phyloP scores from a whole-genome alignment of 257 asterid species.

The Cordia subcordata region DNA sequence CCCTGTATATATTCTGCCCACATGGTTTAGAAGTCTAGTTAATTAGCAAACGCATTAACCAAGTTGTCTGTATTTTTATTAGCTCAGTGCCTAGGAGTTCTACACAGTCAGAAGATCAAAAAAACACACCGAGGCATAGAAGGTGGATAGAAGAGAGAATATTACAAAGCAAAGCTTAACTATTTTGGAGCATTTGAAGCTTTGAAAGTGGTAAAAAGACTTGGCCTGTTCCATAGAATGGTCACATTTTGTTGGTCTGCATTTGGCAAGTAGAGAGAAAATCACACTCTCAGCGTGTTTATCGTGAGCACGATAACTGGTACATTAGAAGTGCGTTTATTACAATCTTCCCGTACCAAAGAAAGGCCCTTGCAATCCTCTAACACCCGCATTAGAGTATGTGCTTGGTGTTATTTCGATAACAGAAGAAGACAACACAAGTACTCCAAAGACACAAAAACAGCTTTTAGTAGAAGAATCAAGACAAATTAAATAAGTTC shows the following conservation, averaged over 20 bases:
- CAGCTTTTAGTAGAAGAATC: slow-evolving; percentile 23
- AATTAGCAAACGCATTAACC: slow-evolving; percentile 25
- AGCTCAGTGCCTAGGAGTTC: slow-evolving; percentile 47
- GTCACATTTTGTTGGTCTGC: slow-evolving; percentile 27
- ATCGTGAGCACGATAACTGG: too few species aligned
- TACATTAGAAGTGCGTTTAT: too few species aligned
- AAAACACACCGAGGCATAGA: slow-evolving; percentile 26
- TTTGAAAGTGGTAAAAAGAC: slow-evolving; percentile 42
- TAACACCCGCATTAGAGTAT: too few species aligned
- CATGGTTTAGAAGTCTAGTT: slow-evolving; percentile 49
- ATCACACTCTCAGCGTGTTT: too few species aligned
- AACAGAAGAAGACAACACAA: slow-evolving; percentile 37
- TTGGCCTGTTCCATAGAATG: slow-evolving; percentile 22
- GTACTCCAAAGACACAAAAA: slow-evolving; percentile 19
- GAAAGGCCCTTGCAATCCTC: too few species aligned
- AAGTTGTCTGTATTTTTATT: slow-evolving; percentile 21
- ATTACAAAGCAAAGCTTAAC: slow-evolving; percentile 8
- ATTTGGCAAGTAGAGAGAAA: slow-evolving; percentile 15
- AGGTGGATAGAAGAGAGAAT: slow-evolving; percentile 20
- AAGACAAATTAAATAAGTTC: slow-evolving; percentile 21
- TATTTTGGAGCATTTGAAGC: slow-evolving; percentile 20
- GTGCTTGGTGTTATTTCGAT: slow-evolving; percentile 24
- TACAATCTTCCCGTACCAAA: too few species aligned
- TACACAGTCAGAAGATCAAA: slow-evolving; percentile 42
- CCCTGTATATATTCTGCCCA: slow-evolving; percentile 66